These are phyloP conservation scores for Erysimum cheiranthoides DNA, from an alignment of 345 rosid genomes.

Conservation along the genomic window DNA sequence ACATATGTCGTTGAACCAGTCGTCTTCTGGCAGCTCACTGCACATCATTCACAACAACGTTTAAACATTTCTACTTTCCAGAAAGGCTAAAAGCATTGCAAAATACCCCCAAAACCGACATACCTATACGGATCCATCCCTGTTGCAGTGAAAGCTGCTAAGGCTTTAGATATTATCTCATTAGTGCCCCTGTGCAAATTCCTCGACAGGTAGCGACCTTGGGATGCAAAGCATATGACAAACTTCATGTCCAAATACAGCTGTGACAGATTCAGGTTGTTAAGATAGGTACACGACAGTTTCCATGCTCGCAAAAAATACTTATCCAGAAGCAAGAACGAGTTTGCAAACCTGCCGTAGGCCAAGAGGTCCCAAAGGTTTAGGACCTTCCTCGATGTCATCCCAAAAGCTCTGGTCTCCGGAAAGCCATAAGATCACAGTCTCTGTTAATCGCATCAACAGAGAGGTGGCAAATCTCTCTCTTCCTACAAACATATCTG, in stretches of 20 bases:
- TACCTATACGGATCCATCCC: conserved; percentile 97
- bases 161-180: conserved; percentile 84
- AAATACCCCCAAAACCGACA: background rate
- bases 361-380: conserved; percentile 91
- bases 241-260: conserved; percentile 95
- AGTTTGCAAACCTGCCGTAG: conserved; percentile 70
- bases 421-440: conserved; percentile 93
- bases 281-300: background rate
- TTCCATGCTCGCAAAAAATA: background rate
- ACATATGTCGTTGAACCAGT: conserved; percentile 87
- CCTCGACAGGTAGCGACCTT: conserved; percentile 95
- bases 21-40: conserved; percentile 92
- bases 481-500: conserved; percentile 97
- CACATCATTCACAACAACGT: conserved; percentile 22
- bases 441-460: conserved; percentile 95
- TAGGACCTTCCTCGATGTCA: conserved; percentile 96
- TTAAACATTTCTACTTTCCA: conserved; percentile 12
- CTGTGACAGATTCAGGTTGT: conserved; percentile 54
- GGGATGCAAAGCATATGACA: conserved; percentile 90
- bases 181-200: conserved; percentile 86
- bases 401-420: conserved; percentile 99
- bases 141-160: conserved; percentile 81
- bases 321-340: conserved; percentile 25
- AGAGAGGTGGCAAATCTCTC: conserved; percentile 90
- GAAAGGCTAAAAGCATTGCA: conserved; percentile 1